Base-by-base conservation (phyloP, 2,329 filamentous ascomycete species). In the Pleomassaria siparia region DNA sequence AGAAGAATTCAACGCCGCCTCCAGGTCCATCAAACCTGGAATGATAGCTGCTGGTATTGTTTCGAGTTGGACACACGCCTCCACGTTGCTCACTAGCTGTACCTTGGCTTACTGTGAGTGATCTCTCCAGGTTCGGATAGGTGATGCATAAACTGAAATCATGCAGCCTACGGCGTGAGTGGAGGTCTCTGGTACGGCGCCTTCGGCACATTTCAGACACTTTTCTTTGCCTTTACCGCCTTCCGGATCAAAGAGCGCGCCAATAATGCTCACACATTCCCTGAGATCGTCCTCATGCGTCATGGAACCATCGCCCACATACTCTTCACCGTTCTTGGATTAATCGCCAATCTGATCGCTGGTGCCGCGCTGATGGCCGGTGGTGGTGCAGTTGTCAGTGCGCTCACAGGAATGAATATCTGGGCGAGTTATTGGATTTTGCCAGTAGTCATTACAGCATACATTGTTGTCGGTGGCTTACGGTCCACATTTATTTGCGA, bases 1-100 rank as follows among this genome's bases (percentile, higher is more conserved):
- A 8, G 72, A 76, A 48, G 70, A 74, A 54, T 75, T 74, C 66
- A 73, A 71, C 54, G 73, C 72, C 2, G 72, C 72, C 1, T 71
- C 67, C 1, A 54, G 67, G 71, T 75, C 44, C 72, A 75, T 24
- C 71, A 64, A 6, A 72, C 71, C 1, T 76, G 5, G 32, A 12
- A 26, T 26, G 25, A 7, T 26, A 26, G 25, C 25, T 12, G 25
- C 25, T 6, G 25, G 25, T 6, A 26, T 26, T 7, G 25, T 26
- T 26, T 26, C 25, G 25, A 26, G 25, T 26, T 26, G 25, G 25
- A 26, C 25, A 26, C 25, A 12, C 12, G 25, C 25, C 12, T 26
- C 25, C 12, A 26, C 25, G 12, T 26, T 26, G 25, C 25, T 12
- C 12, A 26, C 12, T 6, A 26, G 25, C 25, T 26, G 25, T 26